Percentiles rank a stretch among this genome's conserved stretches.
Conservation (phyloP, 2,329 filamentous ascomycete genomes). For the Hypoxylon sp. region DNA sequence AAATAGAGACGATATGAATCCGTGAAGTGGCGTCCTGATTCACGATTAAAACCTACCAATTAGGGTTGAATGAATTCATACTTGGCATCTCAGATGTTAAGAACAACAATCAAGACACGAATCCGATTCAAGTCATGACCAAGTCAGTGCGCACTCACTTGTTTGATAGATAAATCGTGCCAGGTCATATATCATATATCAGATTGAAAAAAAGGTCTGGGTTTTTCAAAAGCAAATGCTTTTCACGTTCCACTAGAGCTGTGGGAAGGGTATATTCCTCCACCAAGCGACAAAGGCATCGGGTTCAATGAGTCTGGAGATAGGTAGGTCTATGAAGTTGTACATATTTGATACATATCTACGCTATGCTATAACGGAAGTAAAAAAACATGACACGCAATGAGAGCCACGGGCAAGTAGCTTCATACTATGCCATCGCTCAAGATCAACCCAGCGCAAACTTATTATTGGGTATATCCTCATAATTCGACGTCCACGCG, state of each 20-base stretch:
- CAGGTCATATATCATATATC: not conserved
- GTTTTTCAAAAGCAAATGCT: not conserved
- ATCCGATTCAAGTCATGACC: not conserved
- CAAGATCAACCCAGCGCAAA: constrained; percentile 18
- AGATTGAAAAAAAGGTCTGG: not conserved
- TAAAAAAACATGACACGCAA: not conserved
- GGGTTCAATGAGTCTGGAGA: not conserved
- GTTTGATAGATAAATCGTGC: not conserved
- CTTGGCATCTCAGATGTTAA: not conserved
- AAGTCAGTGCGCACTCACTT: not conserved
- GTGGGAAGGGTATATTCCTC: not conserved
- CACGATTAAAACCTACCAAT: constrained; percentile 1
- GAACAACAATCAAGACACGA: not conserved
- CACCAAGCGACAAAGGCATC: not conserved
- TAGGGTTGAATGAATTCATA: constrained; percentile 5
- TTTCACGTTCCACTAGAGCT: not conserved
- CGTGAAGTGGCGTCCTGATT: constrained; percentile 5
- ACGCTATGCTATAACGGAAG: not conserved
- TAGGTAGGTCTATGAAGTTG: not conserved
- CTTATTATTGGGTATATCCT: constrained; percentile 40
- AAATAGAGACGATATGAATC: constrained; percentile 10
- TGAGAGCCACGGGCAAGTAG: not conserved
- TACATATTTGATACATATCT: not conserved
- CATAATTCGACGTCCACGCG: constrained; percentile 49
- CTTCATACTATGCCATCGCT: not conserved